Percentiles rank a stretch among this genome's conserved stretches.
Conservation (phyloP, 176 grass and related monocot species). For the Triticum urartu region DNA sequence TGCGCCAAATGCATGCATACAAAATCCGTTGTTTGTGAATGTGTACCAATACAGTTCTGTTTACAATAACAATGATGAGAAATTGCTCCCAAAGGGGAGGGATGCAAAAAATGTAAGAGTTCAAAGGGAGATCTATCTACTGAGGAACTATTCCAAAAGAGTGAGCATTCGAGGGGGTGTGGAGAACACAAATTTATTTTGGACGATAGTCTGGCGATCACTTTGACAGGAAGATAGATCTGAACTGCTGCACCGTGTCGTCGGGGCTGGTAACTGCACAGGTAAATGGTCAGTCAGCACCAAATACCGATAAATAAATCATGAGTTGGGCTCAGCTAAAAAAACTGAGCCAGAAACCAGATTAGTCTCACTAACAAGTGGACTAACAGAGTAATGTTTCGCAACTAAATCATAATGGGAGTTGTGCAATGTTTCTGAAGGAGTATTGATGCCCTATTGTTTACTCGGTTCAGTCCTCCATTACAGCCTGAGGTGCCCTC, state of each 20-base stretch:
- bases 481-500: not conserved
- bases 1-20: too few relatives aligned
- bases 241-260: constrained; percentile 77
- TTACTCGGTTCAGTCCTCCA: not conserved
- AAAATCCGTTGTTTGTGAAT: too few relatives aligned
- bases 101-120: too few relatives aligned
- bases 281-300: constrained; percentile 12
- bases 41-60: too few relatives aligned
- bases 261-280: constrained; percentile 81
- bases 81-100: too few relatives aligned
- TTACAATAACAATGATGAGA: too few relatives aligned
- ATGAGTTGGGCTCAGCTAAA: not conserved
- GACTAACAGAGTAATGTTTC: not conserved
- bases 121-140: too few relatives aligned
- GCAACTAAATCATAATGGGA: not conserved
- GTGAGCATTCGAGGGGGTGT: not conserved
- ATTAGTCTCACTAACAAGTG: not conserved
- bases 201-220: constrained; percentile 31
- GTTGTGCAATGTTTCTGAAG: not conserved
- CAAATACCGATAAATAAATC: not conserved
- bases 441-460: not conserved
- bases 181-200: constrained; percentile 3
- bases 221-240: constrained; percentile 74
- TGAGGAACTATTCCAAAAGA: not conserved
- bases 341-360: not conserved